A percentile compares a stretch with the other conserved stretches of the same genome.
Evolutionary conservation across 2,329 filamentous ascomycete species (phyloP).

Genomic region (Beauveria scarabaeidicola): DNA sequence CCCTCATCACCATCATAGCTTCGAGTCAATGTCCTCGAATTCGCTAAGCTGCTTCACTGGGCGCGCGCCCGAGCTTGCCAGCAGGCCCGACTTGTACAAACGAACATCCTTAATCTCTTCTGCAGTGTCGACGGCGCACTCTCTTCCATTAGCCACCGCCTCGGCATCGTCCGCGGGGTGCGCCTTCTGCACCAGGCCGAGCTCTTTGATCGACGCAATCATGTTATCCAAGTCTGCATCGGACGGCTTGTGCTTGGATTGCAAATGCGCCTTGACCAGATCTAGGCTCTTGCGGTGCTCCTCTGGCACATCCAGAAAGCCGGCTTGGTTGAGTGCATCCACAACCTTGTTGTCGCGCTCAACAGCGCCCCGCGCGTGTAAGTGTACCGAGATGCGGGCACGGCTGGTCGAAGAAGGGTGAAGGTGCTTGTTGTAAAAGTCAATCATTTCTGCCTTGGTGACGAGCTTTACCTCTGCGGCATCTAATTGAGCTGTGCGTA

Average conservation of each 20-base stretch:
- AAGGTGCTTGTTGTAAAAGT: slow-evolving; percentile 72
- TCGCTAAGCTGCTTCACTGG: slow-evolving; percentile 69
- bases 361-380: slow-evolving; percentile 60
- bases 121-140: slow-evolving; percentile 30
- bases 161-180: slow-evolving; percentile 24
- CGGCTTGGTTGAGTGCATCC: slow-evolving; percentile 29
- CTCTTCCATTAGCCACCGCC: slow-evolving; percentile 36
- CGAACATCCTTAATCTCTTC: slow-evolving; percentile 68
- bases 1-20: slow-evolving; percentile 45
- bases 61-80: slow-evolving; percentile 62
- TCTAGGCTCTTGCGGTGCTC: slow-evolving; percentile 42
- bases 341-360: slow-evolving; percentile 38
- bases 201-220: slow-evolving; percentile 35
- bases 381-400: slow-evolving; percentile 77
- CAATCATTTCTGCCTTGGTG: slow-evolving; percentile 69
- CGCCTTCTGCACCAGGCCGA: slow-evolving; percentile 31
- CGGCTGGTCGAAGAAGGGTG: slow-evolving; percentile 62
- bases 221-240: slow-evolving; percentile 43
- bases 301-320: slow-evolving; percentile 25
- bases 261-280: slow-evolving; percentile 42
- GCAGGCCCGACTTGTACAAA: slow-evolving; percentile 68
- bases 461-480: slow-evolving; percentile 64
- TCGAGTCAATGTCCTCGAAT: slow-evolving; percentile 78
- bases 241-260: slow-evolving; percentile 37
- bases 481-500: slow-evolving; percentile 57